These are phyloP conservation scores for Pelargonium exstipulatum DNA, from an alignment of 441 rosid genomes.

Conservation along the genomic window DNA sequence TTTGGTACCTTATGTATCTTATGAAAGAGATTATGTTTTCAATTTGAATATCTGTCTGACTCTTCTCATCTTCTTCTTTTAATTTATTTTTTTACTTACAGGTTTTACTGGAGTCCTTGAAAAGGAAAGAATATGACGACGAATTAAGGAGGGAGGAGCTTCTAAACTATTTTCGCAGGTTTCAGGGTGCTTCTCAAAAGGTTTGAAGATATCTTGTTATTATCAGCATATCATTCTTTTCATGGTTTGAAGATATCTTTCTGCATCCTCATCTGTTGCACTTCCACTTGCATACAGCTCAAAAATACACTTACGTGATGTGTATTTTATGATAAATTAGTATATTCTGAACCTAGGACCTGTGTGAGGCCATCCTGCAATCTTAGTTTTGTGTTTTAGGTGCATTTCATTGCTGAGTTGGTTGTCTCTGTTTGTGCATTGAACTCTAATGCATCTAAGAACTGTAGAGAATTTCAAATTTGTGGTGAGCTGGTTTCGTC, in stretches of 20 bases:
- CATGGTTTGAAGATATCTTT: background rate
- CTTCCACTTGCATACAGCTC: background rate
- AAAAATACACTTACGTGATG: background rate
- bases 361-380: background rate
- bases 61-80: slow-evolving; percentile 9
- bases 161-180: slow-evolving; percentile 63
- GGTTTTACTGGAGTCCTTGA: slow-evolving; percentile 74
- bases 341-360: background rate
- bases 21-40: background rate
- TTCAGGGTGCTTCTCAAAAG: slow-evolving; percentile 68
- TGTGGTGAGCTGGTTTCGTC: background rate
- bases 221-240: background rate
- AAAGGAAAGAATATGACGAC: slow-evolving; percentile 79
- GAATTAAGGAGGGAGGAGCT: slow-evolving; percentile 81
- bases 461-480: background rate
- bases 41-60: slow-evolving; percentile 10
- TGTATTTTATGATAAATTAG: background rate
- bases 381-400: background rate
- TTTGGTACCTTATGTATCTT: slow-evolving; percentile 20
- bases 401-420: background rate
- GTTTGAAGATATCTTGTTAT: slow-evolving; percentile 31
- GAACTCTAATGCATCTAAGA: background rate
- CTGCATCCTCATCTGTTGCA: background rate
- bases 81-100: slow-evolving; percentile 20
- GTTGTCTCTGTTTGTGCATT: background rate